Base-by-base conservation (phyloP, 495 filamentous ascomycete species). In the Neurospora sp. region DNA sequence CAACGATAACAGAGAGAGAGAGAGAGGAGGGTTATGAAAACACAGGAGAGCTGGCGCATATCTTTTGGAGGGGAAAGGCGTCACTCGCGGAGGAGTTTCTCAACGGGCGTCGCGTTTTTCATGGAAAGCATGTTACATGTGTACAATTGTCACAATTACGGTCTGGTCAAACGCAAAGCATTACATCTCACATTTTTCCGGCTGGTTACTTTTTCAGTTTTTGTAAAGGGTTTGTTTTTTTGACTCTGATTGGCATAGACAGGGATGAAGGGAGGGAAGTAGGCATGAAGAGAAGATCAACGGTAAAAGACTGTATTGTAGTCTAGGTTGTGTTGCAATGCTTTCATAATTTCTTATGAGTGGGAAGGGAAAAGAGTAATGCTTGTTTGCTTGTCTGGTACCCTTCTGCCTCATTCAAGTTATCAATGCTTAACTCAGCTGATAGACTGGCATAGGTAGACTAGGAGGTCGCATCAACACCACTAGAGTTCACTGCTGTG, bases 221-320 rank as follows among this genome's bases (percentile, higher is more conserved):
- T 8, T 65, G 53, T 65, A 65, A 35, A 65, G 53, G 27, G 53
- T 35, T 35, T 35, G 14, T 65, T 35, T 35, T 65, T 27, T 65
- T 3, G 53, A 65, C 53, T 35, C 27, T 65, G 53, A 59, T 59
- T 27, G 14, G 27, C 27, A 65, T 37, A 37, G 53, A 37, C 53
- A 35, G 12, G 53, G 27, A 35, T 31, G 53, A 31, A 35, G 12
- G 9, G 48, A 14, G n/a, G 20, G 20, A 59, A 27, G 20, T 5
- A 22, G 4, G 45, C 20, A 9, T n/a, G 20, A 12, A 27, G 12
- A 4, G 48, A 61, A 31, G 20, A 80, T 77, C 79, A 77, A 75
- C 79, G 79, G 74, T 78, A 71, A 77, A 73, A 81, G 79, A 75
- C 78, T 84, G 81, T 84, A 83, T 78, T 84, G 83, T 84, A 83